phyloP scores from a whole-genome alignment of 306 rosid species.

The Adenanthera pavonina region DNA sequence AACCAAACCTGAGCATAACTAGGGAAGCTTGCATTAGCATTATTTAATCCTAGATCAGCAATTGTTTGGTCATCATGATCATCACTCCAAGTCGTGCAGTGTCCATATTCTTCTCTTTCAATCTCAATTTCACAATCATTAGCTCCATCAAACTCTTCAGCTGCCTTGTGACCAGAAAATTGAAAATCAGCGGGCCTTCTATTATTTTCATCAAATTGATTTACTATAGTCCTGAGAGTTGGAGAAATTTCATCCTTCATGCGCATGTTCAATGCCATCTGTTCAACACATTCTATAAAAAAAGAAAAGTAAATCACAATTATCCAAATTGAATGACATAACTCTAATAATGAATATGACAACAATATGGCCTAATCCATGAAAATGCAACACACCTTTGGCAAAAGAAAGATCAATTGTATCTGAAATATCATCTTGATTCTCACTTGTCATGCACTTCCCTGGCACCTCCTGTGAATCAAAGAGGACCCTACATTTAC shows the following conservation, averaged over 20 bases:
- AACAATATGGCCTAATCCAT: constrained; percentile 36
- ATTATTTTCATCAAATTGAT: constrained; percentile 79
- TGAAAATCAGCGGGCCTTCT: constrained; percentile 68
- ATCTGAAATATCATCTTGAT: constrained; percentile 62
- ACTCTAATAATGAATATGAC: constrained; percentile 33
- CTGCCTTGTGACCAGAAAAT: constrained; percentile 46
- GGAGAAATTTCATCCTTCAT: constrained; percentile 88
- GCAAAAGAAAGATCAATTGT: constrained; percentile 85
- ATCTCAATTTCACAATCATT: constrained; percentile 52
- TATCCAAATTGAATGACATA: constrained; percentile 33
- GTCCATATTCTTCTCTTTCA: constrained; percentile 58
- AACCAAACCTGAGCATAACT: constrained; percentile 69
- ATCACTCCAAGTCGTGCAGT: constrained; percentile 61
- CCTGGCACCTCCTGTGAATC: constrained; percentile 88
- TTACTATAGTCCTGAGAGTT: constrained; percentile 70
- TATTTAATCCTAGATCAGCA: constrained; percentile 58
- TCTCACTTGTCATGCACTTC: constrained; percentile 59
- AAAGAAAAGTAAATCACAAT: constrained; percentile 18
- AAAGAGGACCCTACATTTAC: constrained; percentile 86
- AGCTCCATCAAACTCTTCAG: constrained; percentile 50
- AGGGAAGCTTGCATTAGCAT: constrained; percentile 65
- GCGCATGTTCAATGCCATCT: constrained; percentile 70
- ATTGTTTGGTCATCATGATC: constrained; percentile 64
- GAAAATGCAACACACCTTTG: constrained; percentile 63
- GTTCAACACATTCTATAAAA: constrained; percentile 74